These are phyloP conservation scores for Phytophthora melonis DNA, from an alignment of 352 stramenopile genomes.

Conservation along the genomic window DNA sequence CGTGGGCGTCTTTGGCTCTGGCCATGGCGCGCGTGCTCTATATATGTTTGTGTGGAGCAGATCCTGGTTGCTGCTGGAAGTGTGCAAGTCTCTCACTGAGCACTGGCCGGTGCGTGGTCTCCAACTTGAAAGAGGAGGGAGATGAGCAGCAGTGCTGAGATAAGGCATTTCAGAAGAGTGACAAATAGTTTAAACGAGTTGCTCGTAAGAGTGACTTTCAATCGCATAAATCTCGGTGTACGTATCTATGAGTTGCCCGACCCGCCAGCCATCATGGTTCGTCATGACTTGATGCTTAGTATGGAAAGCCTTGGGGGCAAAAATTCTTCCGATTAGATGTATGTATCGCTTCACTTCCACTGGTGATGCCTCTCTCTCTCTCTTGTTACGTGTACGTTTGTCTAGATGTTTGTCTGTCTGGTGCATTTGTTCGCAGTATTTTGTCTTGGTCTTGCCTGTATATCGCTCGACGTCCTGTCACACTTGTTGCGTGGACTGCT, in stretches of 20 bases:
- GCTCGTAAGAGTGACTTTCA: background rate
- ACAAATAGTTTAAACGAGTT: background rate
- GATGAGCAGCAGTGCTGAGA: conserved; percentile 14
- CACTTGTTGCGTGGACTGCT: conserved; percentile 31
- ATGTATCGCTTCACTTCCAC: conserved; percentile 1
- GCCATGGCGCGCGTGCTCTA: conserved; percentile 3
- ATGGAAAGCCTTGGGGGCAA: background rate
- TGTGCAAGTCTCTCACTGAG: background rate
- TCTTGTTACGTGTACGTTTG: background rate
- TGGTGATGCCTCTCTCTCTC: background rate
- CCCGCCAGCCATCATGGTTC: background rate
- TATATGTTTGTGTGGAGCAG: background rate
- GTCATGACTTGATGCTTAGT: background rate
- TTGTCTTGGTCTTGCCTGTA: conserved; percentile 7
- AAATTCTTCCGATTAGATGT: background rate
- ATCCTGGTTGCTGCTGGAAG: background rate
- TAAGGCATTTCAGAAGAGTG: background rate
- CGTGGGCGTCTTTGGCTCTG: conserved; percentile 37
- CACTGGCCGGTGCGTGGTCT: background rate
- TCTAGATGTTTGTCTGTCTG: background rate
- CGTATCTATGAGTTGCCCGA: background rate
- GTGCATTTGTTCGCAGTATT: conserved; percentile 19
- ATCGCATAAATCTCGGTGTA: background rate
- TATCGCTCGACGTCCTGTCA: conserved; percentile 16
- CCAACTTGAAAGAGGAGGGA: conserved; percentile 22